These are phyloP conservation scores for Mallotus nudiflorus DNA, from an alignment of 345 rosid genomes.

Conservation along the genomic window DNA sequence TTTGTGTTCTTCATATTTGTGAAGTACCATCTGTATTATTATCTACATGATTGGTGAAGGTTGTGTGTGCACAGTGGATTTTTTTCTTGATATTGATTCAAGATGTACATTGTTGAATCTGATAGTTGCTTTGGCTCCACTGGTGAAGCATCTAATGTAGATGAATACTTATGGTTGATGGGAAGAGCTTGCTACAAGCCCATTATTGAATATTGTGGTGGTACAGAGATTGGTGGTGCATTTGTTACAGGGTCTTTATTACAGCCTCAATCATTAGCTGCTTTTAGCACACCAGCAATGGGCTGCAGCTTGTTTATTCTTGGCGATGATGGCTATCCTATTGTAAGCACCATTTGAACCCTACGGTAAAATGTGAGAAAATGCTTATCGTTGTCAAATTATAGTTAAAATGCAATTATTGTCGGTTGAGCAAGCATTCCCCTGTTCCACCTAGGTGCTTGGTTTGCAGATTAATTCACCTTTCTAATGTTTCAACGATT, in stretches of 20 bases:
- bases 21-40: not conserved
- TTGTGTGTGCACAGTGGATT: slow-evolving; percentile 9
- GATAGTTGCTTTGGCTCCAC: slow-evolving; percentile 87
- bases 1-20: not conserved
- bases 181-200: slow-evolving; percentile 91
- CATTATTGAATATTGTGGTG: slow-evolving; percentile 93
- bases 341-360: slow-evolving; percentile 51
- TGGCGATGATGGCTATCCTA: slow-evolving; percentile 59
- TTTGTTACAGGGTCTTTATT: slow-evolving; percentile 80
- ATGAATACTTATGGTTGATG: slow-evolving; percentile 95
- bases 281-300: slow-evolving; percentile 92
- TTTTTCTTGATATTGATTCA: slow-evolving; percentile 13
- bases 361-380: slow-evolving; percentile 7
- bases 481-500: not conserved
- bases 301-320: slow-evolving; percentile 90
- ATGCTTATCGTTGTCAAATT: slow-evolving; percentile 1
- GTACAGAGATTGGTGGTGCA: slow-evolving; percentile 93
- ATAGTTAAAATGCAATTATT: not conserved
- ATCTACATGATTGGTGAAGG: not conserved
- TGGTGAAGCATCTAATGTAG: slow-evolving; percentile 97
- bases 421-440: not conserved
- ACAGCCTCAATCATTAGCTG: slow-evolving; percentile 88
- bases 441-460: not conserved
- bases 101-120: slow-evolving; percentile 29
- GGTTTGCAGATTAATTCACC: not conserved